Conservation (phyloP, 768 basidiomycete species). For the Xerocomellus intermedius region DNA sequence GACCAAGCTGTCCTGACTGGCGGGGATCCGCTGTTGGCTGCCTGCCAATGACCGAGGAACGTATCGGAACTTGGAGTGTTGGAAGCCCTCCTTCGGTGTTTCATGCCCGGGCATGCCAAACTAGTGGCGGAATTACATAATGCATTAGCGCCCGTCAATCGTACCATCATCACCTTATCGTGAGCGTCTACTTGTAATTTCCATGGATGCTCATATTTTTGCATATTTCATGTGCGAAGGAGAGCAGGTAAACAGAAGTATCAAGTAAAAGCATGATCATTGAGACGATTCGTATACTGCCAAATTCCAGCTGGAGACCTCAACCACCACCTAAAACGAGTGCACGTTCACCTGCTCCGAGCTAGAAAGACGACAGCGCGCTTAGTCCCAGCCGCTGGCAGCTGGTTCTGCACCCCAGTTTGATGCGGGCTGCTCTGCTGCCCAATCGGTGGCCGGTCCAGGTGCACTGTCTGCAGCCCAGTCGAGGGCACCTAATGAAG, state of each 20-base stretch:
- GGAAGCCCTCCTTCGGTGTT: background rate
- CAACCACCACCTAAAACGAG: background rate
- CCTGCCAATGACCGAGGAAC: background rate
- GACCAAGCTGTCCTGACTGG: background rate
- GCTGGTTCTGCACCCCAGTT: constrained; percentile 38
- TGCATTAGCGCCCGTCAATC: too few relatives aligned
- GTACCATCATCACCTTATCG: too few relatives aligned
- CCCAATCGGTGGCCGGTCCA: constrained; percentile 67
- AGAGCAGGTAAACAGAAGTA: constrained; percentile 17
- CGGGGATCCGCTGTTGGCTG: background rate
- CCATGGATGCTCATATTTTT: constrained; percentile 16
- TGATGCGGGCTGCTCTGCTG: constrained; percentile 72
- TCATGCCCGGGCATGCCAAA: background rate
- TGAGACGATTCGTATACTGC: constrained; percentile 16
- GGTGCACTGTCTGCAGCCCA: constrained; percentile 69
- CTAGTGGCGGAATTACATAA: too few relatives aligned
- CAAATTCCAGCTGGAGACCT: constrained; percentile 6
- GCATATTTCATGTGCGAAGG: constrained; percentile 14
- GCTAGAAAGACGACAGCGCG: background rate
- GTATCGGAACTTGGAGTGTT: background rate
- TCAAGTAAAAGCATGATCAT: constrained; percentile 19
- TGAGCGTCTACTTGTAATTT: background rate
- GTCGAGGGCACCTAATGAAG: constrained; percentile 64
- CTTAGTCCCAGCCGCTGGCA: constrained; percentile 32
- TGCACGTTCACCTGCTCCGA: constrained; percentile 3